Conservation (phyloP, 805 yeast genomes). For the Ogataea kodamae region DNA sequence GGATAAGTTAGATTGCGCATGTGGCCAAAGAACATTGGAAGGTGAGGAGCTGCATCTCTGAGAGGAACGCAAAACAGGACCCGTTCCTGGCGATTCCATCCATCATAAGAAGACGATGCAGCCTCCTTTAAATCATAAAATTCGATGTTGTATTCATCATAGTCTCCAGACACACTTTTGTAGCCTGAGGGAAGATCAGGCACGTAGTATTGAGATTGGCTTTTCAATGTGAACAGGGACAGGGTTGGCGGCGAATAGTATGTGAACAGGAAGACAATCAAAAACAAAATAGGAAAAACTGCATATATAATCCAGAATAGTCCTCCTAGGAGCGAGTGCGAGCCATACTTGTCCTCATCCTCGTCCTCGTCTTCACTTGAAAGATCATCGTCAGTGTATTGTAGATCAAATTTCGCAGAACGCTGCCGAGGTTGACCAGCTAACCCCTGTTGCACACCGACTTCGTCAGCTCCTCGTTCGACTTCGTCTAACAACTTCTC, state of each 20-base stretch:
- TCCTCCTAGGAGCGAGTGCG: conserved; percentile 13
- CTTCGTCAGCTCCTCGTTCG: conserved; percentile 6
- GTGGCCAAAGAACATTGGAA: conserved; percentile 85
- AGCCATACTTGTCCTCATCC: conserved; percentile 14
- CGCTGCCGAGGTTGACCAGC: conserved; percentile 13
- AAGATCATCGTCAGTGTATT: conserved; percentile 11
- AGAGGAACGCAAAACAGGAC: conserved; percentile 84
- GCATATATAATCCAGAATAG: conserved; percentile 24
- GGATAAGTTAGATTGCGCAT: conserved; percentile 80
- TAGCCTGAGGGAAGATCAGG: conserved; percentile 37
- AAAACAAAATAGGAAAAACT: conserved; percentile 16
- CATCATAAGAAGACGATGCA: conserved; percentile 56
- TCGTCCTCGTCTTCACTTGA: conserved; percentile 12
- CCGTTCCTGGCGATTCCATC: conserved; percentile 78
- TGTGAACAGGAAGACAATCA: conserved; percentile 13
- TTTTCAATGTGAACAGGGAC: conserved; percentile 5
- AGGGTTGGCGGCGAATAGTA: conserved; percentile 10
- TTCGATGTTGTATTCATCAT: conserved; percentile 44
- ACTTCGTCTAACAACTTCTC: conserved; percentile 19
- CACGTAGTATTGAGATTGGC: conserved; percentile 20
- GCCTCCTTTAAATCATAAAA: conserved; percentile 71
- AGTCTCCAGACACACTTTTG: conserved; percentile 22
- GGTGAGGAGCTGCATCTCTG: conserved; percentile 87
- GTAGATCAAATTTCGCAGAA: conserved; percentile 14
- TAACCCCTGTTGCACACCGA: conserved; percentile 1